Percentiles rank a stretch among this genome's conserved stretches.
phyloP scores from a whole-genome alignment of 345 rosid genomes.

The Crucihimalaya himalaica region DNA sequence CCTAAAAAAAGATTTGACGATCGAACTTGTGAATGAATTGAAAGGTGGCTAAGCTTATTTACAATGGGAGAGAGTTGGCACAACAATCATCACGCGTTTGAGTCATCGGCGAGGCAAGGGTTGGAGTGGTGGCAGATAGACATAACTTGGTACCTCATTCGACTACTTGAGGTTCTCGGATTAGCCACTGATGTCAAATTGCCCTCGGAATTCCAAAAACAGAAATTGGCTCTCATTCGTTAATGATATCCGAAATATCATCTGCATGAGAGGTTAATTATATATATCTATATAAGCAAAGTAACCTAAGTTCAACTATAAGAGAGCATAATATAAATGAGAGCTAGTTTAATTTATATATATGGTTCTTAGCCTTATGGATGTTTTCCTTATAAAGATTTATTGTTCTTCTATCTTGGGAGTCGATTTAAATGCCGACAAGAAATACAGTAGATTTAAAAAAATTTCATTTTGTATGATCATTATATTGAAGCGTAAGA shows the following conservation, averaged over 20 bases:
- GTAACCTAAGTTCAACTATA: not conserved
- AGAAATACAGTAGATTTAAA: too few species aligned
- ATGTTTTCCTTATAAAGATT: too few species aligned
- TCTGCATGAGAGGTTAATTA: not conserved
- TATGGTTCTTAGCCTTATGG: not conserved
- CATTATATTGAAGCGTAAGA: not conserved
- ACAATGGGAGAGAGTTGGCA: constrained; percentile 97
- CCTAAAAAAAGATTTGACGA: not conserved
- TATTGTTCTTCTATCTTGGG: too few species aligned
- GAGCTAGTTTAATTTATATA: not conserved
- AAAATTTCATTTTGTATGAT: not conserved
- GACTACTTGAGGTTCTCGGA: constrained; percentile 57
- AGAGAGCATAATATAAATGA: not conserved
- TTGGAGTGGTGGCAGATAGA: constrained; percentile 93
- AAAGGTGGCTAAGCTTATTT: constrained; percentile 82
- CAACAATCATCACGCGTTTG: constrained; percentile 84
- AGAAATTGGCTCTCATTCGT: constrained; percentile 46
- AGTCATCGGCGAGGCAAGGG: constrained; percentile 78
- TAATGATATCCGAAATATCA: not conserved
- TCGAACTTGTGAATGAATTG: not conserved
- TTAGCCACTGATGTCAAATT: constrained; percentile 74
- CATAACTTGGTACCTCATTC: constrained; percentile 70
- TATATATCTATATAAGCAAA: not conserved
- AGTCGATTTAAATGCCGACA: too few species aligned
- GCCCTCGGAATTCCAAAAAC: constrained; percentile 58